Conservation (phyloP, 2,329 filamentous ascomycete species). For the Arthrobotrys sphaeroides region DNA sequence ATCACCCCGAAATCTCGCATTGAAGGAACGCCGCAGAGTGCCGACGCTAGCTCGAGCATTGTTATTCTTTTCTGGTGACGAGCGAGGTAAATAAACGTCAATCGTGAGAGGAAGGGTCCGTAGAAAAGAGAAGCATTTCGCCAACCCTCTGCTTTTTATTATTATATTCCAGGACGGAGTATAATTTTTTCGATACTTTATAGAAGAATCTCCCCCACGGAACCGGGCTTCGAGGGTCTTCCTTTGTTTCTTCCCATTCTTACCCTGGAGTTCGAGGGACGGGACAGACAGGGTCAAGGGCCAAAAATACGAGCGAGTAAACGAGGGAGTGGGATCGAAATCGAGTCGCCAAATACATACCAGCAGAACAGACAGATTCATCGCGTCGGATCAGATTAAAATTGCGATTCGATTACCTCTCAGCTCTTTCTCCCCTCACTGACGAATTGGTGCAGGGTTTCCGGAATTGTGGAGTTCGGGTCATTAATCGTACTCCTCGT, state of each 20-base stretch:
- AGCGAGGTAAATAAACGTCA: conserved; percentile 49
- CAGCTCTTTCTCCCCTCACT: conserved; percentile 34
- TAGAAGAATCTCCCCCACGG: background rate
- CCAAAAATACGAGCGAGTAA: conserved; percentile 4
- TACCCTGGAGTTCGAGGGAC: conserved; percentile 2
- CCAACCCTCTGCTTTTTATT: conserved; percentile 28
- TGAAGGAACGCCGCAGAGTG: conserved; percentile 33
- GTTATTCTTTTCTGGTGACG: background rate
- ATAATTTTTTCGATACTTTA: background rate
- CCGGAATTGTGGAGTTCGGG: conserved; percentile 32
- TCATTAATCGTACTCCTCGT: background rate
- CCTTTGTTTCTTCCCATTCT: conserved; percentile 4
- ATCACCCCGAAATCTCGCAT: conserved; percentile 54
- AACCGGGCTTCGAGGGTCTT: background rate
- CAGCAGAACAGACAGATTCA: conserved; percentile 2
- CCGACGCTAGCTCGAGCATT: conserved; percentile 28
- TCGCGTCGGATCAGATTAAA: conserved; percentile 21
- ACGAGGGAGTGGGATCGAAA: conserved; percentile 14
- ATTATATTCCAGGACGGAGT: background rate
- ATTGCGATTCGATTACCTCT: conserved; percentile 41
- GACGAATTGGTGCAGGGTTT: conserved; percentile 10
- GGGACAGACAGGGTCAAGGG: conserved; percentile 9
- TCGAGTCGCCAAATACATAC: background rate
- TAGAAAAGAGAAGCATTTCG: conserved; percentile 47
- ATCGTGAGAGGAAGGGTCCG: conserved; percentile 24